These are phyloP conservation scores for Carex scoparia DNA, from an alignment of 176 grass and related monocot genomes.

Conservation along the genomic window DNA sequence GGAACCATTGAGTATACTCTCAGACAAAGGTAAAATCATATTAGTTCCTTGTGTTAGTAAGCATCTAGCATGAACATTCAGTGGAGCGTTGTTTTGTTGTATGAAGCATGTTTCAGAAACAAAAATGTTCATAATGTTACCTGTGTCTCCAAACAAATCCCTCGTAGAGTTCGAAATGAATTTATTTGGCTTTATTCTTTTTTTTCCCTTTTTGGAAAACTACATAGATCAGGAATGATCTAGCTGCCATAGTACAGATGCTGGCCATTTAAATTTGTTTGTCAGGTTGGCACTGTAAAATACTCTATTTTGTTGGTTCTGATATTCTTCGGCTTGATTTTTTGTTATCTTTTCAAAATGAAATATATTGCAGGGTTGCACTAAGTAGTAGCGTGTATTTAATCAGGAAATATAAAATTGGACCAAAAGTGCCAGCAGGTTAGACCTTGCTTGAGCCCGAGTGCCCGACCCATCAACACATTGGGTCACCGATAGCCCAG, in stretches of 20 bases:
- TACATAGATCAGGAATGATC: not conserved
- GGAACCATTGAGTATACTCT: slow-evolving; percentile 27
- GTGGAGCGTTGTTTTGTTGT: not conserved
- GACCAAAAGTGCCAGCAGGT: not conserved
- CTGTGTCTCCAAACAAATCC: not conserved
- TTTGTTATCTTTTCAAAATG: not conserved
- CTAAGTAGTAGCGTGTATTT: not conserved
- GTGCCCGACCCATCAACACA: not conserved
- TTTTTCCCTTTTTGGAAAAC: not conserved
- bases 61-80: not conserved
- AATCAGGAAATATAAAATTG: not conserved
- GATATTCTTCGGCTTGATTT: not conserved
- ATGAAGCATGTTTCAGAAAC: not conserved
- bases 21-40: slow-evolving; percentile 32
- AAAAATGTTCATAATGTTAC: not conserved
- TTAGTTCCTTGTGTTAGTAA: not conserved
- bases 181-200: not conserved
- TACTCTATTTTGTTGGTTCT: not conserved
- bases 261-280: not conserved
- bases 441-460: not conserved
- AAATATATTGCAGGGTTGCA: not conserved
- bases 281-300: not conserved
- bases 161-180: not conserved
- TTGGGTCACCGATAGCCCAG: not conserved
- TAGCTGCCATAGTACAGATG: not conserved